Conservation (phyloP, 805 yeast species). For the Scheffersomyces spartinae region DNA sequence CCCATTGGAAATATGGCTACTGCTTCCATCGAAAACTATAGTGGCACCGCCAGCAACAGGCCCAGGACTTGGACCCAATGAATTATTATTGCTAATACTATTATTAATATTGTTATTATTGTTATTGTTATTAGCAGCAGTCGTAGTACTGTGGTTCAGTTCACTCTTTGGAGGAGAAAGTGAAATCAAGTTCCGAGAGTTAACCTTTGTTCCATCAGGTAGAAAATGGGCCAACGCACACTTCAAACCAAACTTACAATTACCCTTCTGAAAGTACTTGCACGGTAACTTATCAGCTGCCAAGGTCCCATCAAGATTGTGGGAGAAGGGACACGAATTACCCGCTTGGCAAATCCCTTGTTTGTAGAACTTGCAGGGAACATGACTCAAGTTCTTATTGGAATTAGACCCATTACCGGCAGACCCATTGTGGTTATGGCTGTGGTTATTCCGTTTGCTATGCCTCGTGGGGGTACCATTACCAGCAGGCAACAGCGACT, state of each 20-base stretch:
- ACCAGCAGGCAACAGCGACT: no score
- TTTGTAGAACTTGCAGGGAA: constrained; percentile 87
- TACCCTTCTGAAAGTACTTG: constrained; percentile 92
- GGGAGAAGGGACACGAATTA: constrained; percentile 81
- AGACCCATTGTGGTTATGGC: no score
- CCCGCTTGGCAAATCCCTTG: constrained; percentile 98
- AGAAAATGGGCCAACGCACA: constrained; percentile 89
- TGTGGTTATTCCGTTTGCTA: no score
- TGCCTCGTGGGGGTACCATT: no score
- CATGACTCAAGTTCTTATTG: constrained; percentile 75
- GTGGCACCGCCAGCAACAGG: no score
- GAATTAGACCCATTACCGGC: no score
- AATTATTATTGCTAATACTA: constrained; percentile 1
- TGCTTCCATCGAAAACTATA: no score
- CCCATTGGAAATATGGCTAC: constrained; percentile 1
- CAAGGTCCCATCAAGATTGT: constrained; percentile 46
- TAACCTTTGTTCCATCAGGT: constrained; percentile 81
- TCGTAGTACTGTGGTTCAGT: no score
- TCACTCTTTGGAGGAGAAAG: no score
- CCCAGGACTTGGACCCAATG: no score
- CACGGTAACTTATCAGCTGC: constrained; percentile 56
- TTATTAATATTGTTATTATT: constrained; percentile 1
- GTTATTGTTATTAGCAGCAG: constrained; percentile 1
- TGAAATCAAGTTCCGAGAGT: constrained; percentile 25
- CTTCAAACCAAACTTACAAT: constrained; percentile 87